phyloP scores from a whole-genome alignment of 228 moss, liverwort and hornwort genomes.

The Sphagnum fallax region DNA sequence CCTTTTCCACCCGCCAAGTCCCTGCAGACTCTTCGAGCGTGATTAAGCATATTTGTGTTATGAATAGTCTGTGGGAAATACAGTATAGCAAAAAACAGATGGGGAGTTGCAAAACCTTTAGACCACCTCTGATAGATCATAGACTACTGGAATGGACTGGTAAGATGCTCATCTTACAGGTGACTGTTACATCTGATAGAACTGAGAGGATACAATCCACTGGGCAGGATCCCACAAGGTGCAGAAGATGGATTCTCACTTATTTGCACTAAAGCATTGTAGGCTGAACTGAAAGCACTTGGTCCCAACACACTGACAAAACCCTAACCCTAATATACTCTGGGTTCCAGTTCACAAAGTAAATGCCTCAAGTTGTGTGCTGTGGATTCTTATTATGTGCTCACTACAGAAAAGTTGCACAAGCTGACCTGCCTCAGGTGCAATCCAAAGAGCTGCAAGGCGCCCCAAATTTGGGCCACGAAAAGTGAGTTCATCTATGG shows the following conservation, averaged over 20 bases:
- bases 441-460: slow-evolving; percentile 91
- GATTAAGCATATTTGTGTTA: no score
- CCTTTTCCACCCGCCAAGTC: slow-evolving; percentile 78
- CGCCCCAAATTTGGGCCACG: slow-evolving; percentile 64
- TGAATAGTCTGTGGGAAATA: neutral
- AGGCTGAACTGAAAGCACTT: no score
- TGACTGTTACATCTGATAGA: neutral
- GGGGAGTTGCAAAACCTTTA: neutral
- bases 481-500: slow-evolving; percentile 46
- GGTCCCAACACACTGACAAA: no score
- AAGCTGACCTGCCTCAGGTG: slow-evolving; percentile 70
- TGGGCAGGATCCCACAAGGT: no score
- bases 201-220: neutral
- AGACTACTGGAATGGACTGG: neutral
- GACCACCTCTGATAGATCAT: neutral
- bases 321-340: no score
- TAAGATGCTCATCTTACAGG: neutral
- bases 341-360: no score
- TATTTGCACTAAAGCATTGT: no score
- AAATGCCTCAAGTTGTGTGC: no score
- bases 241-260: no score
- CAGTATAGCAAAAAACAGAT: neutral
- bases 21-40: slow-evolving; percentile 27
- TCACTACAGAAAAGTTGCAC: neutral
- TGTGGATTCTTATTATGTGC: no score